Evolutionary conservation across 257 asterid species (phyloP), one percentile per base, ranked within the genome.

Genomic region (Gentiana dahurica): DNA sequence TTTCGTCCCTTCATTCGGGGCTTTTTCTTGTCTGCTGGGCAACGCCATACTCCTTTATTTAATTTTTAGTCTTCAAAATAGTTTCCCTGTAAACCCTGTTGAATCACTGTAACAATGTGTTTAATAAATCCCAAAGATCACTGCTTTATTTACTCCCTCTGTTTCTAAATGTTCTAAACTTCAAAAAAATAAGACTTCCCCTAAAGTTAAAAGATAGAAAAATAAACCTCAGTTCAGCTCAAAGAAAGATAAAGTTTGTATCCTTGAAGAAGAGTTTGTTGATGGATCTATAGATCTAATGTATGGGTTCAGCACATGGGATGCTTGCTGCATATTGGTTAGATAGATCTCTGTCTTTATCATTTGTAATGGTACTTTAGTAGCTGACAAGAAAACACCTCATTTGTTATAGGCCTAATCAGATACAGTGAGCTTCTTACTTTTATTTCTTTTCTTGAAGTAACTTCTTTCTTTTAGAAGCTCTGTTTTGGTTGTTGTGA

Each of bases 221-320:
- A 58, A 36, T 12, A 41, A 45, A 51, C 35, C n/a, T n/a, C 47
- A 53, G 5, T 53, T 54, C n/a, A n/a, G n/a, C 13, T 59, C 1
- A 49, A 34, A 65, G 15, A 33, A 45, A 34, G 12, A 15, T 53
- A 8, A 43, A 54, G 66, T 59, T 24, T 52, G 37, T 63, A 51
- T 57, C 36, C 34, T n/a, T 34, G 61, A 1, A 41, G 46, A 41
- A 48, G 57, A 10, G 6, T 39, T 41, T 61, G 59, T 74, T 68
- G 65, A 71, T 71, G 78, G 77, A 74, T 77, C 78, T 74, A n/a
- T 60, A 77, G 83, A 77, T 74, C 83, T 74, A 61, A 52, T 67
- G 50, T 7, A 63, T 76, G 58, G 60, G 34, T 60, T 32, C 60
- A 57, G 45, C 73, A 65, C 67, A 59, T 65, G 76, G 65, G 61